phyloP scores from a whole-genome alignment of 139 green algal species.

The Coccomyxa sp. region DNA sequence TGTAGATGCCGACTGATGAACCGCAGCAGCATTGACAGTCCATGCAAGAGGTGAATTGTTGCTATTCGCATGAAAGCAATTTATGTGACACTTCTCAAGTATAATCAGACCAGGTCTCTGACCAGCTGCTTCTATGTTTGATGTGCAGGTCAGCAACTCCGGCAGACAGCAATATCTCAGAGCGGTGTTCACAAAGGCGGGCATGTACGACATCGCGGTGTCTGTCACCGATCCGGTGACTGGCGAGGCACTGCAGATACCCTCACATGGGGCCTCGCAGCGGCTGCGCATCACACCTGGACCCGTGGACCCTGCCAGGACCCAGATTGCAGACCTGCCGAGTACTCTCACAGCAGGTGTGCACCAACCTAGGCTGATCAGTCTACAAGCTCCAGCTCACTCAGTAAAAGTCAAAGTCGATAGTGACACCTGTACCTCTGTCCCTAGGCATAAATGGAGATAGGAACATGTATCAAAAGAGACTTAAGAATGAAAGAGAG shows the following conservation, averaged over 20 bases:
- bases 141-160: background rate
- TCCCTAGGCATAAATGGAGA: too few relatives aligned
- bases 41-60: too few relatives aligned
- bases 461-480: too few relatives aligned
- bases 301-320: background rate
- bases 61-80: background rate
- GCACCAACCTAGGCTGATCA: background rate
- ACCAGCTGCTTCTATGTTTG: background rate
- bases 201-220: background rate
- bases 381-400: background rate
- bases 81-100: too few relatives aligned
- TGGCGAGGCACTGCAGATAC: background rate
- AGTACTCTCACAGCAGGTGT: background rate
- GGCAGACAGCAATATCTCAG: background rate
- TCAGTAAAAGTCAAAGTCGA: background rate
- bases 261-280: background rate
- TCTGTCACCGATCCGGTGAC: background rate
- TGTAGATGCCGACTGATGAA: too few relatives aligned
- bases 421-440: background rate
- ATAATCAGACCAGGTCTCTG: background rate
- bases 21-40: too few relatives aligned
- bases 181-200: background rate
- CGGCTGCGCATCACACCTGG: background rate
- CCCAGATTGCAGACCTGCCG: background rate
- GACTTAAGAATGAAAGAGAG: too few relatives aligned